phyloP scores from a whole-genome alignment of 2,329 filamentous ascomycete species.

The Chalara sp. region DNA sequence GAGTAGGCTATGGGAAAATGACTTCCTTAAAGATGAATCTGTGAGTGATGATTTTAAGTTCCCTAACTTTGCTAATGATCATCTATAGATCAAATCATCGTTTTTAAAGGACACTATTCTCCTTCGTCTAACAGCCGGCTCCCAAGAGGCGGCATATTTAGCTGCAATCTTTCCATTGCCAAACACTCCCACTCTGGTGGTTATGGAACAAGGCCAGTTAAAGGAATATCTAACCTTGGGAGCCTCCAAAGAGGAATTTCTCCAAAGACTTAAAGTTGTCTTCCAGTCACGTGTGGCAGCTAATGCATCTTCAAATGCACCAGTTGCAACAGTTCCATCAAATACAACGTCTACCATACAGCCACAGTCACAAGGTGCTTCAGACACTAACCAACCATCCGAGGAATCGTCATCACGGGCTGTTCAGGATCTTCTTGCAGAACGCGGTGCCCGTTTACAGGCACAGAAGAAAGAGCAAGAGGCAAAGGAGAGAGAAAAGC shows the following conservation, averaged over 20 bases:
- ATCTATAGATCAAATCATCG: constrained; percentile 43
- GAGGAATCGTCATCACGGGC: not conserved
- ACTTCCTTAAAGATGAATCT: constrained; percentile 52
- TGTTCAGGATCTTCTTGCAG: constrained; percentile 37
- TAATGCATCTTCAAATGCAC: not conserved
- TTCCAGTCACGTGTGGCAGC: constrained; percentile 12
- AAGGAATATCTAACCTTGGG: constrained; percentile 69
- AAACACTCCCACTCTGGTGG: constrained; percentile 68
- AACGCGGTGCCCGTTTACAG: constrained; percentile 41
- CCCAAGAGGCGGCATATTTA: constrained; percentile 75
- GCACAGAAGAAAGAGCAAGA: constrained; percentile 40
- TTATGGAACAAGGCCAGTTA: constrained; percentile 71
- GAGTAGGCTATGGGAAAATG: constrained; percentile 66
- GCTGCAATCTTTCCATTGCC: constrained; percentile 77
- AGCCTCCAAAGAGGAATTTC: constrained; percentile 58
- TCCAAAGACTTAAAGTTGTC: constrained; percentile 43
- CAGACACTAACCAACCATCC: not conserved
- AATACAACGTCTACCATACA: not conserved
- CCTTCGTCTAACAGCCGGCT: constrained; percentile 64
- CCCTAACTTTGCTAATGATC: not conserved
- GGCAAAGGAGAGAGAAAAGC: constrained; percentile 28
- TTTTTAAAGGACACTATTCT: constrained; percentile 59
- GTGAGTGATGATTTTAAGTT: constrained; percentile 32
- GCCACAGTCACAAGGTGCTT: not conserved
- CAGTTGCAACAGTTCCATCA: not conserved